Evolutionary conservation across 2,329 filamentous ascomycete genomes (phyloP), one percentile per base, ranked within the genome.

Genomic region (Exophiala sp.): DNA sequence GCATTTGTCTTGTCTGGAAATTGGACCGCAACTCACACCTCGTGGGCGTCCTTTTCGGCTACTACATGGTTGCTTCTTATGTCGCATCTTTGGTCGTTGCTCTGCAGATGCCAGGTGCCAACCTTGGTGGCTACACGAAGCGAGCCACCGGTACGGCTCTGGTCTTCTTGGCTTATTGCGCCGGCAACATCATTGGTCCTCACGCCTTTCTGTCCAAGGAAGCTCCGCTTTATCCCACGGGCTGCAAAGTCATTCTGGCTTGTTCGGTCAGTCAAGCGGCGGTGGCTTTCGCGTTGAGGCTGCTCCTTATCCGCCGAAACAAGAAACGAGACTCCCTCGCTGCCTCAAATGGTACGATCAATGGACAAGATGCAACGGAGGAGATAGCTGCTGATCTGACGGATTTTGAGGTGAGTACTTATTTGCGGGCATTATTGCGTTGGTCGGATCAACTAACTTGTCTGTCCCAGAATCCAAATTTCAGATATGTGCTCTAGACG

Each of bases 1-100:
- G 78, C 0, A 71, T 73, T 2, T 66, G 63, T 33, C 65, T 82
- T 2, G 71, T 82, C 41, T 82, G 79, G 78, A 71, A 78, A 58
- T 62, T 83, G 52, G 60, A 71, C 48, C 56, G 66, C 46, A 12
- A 18, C 47, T 62, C 61, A 10, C 70, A 76, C 58, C 68, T 75
- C 55, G 68, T 74, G 24, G 79, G 78, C 1, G 69, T 79, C 0
- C 66, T 82, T 0, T 70, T 78, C 20, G 77, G 75, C 0, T 80
- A 80, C 60, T 82, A 82, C 58, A 75, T 81, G 24, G 62, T 63
- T 21, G 36, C 35, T 4, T 24, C 42, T 2, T 44, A 33, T 43
- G 42, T 56, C 18, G 42, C 35, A 32, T 47, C 36, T 9, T 43
- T 51, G 10, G 48, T 51, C 4, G 32, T 51, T 14, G 48, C 36